A percentile compares a stretch with the other conserved stretches of the same genome.
Conservation (phyloP, 2,329 filamentous ascomycete species). For the Aspergillus brasiliensis region DNA sequence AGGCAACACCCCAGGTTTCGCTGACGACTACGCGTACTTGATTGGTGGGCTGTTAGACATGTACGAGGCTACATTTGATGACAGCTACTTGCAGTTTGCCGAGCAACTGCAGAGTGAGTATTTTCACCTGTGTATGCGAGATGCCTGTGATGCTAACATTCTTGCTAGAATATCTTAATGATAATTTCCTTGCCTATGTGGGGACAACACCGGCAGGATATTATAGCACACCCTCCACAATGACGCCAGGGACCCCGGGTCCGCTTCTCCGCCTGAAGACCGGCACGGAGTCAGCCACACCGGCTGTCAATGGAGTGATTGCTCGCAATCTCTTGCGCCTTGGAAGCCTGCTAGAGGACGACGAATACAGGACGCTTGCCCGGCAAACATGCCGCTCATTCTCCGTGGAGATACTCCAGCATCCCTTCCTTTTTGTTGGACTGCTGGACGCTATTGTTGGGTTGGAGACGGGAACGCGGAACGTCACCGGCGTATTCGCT, state of each 20-base stretch:
- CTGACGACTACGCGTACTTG: slow-evolving; percentile 92
- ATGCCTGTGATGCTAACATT: slow-evolving; percentile 11
- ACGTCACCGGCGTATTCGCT: slow-evolving; percentile 58
- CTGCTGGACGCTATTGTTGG: slow-evolving; percentile 76
- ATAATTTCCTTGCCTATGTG: slow-evolving; percentile 72
- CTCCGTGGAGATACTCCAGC: slow-evolving; percentile 86
- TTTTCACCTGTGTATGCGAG: not conserved
- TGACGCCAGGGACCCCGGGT: slow-evolving; percentile 61
- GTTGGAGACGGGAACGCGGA: slow-evolving; percentile 68
- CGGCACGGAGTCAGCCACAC: slow-evolving; percentile 89
- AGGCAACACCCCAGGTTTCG: slow-evolving; percentile 72
- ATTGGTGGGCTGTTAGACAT: slow-evolving; percentile 80
- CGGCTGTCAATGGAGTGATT: slow-evolving; percentile 86
- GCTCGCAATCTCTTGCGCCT: slow-evolving; percentile 85
- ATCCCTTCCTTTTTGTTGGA: slow-evolving; percentile 87
- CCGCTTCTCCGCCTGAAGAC: slow-evolving; percentile 84
- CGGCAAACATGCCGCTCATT: slow-evolving; percentile 80
- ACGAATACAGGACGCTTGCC: slow-evolving; percentile 65
- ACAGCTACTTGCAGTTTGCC: slow-evolving; percentile 75
- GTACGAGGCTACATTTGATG: slow-evolving; percentile 79
- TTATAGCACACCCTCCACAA: slow-evolving; percentile 44
- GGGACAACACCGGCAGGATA: slow-evolving; percentile 42
- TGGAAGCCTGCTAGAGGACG: slow-evolving; percentile 67
- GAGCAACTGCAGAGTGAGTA: slow-evolving; percentile 72
- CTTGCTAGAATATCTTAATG: slow-evolving; percentile 66